These are phyloP conservation scores for Pterocarpus santalinus DNA, from an alignment of 306 rosid species.

Conservation along the genomic window DNA sequence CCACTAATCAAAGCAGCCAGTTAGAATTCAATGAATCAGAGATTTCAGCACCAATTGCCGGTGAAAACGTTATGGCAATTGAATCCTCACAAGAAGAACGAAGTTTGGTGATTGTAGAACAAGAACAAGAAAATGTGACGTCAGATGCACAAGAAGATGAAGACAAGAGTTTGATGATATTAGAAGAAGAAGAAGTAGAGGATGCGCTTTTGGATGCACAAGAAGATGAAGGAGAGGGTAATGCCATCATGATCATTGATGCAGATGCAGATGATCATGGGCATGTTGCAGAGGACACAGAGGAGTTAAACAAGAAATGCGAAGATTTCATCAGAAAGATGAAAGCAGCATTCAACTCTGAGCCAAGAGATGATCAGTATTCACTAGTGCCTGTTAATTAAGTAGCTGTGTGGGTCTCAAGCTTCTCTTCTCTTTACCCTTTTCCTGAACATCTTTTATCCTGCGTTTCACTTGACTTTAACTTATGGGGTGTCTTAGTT, in stretches of 20 bases:
- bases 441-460: not conserved
- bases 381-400: constrained; percentile 27
- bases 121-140: not conserved
- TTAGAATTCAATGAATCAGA: constrained; percentile 7
- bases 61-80: not conserved
- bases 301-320: constrained; percentile 81
- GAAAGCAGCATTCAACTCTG: constrained; percentile 65
- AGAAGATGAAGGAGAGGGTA: constrained; percentile 24
- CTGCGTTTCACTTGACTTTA: not conserved
- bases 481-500: constrained; percentile 8
- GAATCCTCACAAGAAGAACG: constrained; percentile 34
- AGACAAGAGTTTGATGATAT: not conserved
- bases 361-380: constrained; percentile 38
- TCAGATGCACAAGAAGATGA: constrained; percentile 6
- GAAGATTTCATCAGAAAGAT: constrained; percentile 81
- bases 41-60: constrained; percentile 10
- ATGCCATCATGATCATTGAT: not conserved
- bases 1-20: not conserved
- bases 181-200: constrained; percentile 4
- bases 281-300: constrained; percentile 49
- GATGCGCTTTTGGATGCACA: constrained; percentile 1
- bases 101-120: not conserved
- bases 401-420: not conserved
- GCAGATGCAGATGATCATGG: constrained; percentile 26
- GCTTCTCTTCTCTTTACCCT: not conserved